Conservation (phyloP, 1,284 basidiomycete genomes). For the Coniferiporia sulphurascens region DNA sequence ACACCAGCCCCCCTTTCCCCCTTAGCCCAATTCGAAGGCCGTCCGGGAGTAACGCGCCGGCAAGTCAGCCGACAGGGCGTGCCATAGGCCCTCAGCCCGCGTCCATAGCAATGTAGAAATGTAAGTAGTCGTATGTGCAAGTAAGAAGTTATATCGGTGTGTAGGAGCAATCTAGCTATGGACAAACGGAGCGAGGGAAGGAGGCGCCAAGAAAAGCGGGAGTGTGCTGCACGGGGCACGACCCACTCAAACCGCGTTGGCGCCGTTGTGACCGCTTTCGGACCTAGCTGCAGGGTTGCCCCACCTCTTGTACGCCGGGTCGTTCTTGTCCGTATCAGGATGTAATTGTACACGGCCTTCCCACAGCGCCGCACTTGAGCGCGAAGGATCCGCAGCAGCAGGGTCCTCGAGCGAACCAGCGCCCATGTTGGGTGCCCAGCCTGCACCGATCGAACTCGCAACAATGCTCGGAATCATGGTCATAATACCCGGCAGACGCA, state of each 20-base stretch:
- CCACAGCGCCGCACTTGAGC: constrained; percentile 74
- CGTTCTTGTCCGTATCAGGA: constrained; percentile 66
- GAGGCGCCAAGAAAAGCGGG: not conserved
- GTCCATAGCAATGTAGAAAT: not conserved
- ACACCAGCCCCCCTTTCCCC: not conserved
- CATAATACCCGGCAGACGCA: constrained; percentile 55
- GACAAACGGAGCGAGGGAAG: not conserved
- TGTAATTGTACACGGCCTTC: constrained; percentile 83
- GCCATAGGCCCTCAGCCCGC: not conserved
- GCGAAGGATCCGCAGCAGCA: constrained; percentile 69
- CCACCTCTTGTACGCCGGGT: constrained; percentile 41
- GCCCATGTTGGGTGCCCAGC: constrained; percentile 52
- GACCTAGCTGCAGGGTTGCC: constrained; percentile 18
- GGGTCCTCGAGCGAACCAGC: constrained; percentile 68
- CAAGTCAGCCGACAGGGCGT: not conserved
- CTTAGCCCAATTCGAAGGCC: not conserved
- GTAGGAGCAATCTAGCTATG: not conserved
- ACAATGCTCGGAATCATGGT: constrained; percentile 88
- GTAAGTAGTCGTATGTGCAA: not conserved
- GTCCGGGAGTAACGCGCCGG: no score
- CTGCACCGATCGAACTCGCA: constrained; percentile 80
- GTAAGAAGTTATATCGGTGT: not conserved
- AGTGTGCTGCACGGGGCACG: not conserved
- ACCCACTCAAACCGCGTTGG: not conserved
- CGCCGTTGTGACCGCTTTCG: not conserved